These are phyloP conservation scores for Ziziphus jujuba DNA, from an alignment of 306 rosid genomes.

Conservation along the genomic window DNA sequence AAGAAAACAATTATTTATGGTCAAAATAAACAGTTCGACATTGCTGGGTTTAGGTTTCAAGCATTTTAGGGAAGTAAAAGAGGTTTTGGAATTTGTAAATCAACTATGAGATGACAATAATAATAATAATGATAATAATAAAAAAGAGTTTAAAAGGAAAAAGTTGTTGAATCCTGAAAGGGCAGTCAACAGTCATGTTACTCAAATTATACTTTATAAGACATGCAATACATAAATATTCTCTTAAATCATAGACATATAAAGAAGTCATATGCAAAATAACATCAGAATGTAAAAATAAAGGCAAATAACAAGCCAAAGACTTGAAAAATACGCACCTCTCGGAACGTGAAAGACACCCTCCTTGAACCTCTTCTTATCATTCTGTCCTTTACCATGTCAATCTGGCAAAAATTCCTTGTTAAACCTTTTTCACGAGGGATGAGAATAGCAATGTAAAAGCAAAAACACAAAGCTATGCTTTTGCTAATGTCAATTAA, in stretches of 20 bases:
- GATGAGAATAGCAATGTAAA: constrained; percentile 13
- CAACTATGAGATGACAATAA: no score
- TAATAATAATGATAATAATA: no score
- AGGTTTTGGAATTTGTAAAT: no score
- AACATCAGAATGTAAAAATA: not conserved
- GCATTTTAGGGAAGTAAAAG: no score
- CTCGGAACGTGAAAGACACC: constrained; percentile 81
- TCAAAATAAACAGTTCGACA: no score
- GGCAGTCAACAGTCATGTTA: no score
- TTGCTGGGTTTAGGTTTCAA: no score
- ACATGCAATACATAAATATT: not conserved
- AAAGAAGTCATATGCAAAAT: not conserved
- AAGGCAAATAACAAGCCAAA: constrained; percentile 8
- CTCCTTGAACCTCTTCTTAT: constrained; percentile 77
- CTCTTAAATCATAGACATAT: not conserved
- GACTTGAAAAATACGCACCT: constrained; percentile 48
- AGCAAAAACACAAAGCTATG: not conserved
- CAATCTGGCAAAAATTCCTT: constrained; percentile 49
- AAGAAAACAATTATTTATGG: no score
- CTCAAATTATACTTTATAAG: no score
- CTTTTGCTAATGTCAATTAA: no score
- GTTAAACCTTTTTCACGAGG: constrained; percentile 13
- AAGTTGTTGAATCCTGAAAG: no score
- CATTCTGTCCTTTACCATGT: constrained; percentile 55
- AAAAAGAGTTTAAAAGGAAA: no score